Evolutionary conservation across 306 rosid species (phyloP).

Genomic region (Neltuma alba): DNA sequence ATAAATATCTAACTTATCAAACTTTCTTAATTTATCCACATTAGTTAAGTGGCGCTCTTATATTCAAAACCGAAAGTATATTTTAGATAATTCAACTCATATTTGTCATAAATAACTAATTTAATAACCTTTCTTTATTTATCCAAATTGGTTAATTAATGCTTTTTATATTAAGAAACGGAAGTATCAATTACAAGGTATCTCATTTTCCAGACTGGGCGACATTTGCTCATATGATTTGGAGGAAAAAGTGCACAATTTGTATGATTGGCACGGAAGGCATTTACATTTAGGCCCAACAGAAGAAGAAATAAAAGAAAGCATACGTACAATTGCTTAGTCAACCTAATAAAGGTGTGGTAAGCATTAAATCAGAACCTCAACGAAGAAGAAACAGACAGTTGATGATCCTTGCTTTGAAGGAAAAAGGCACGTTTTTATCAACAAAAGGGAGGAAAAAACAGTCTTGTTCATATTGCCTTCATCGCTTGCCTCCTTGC

Average conservation of each 20-base stretch:
- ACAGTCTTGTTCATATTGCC: constrained; percentile 24
- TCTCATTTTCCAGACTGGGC: neutral
- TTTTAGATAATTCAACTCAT: no score
- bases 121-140: no score
- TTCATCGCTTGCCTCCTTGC: constrained; percentile 53
- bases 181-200: neutral
- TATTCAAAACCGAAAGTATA: no score
- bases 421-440: constrained; percentile 3
- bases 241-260: neutral
- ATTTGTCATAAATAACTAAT: no score
- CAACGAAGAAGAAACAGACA: constrained; percentile 9
- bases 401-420: neutral
- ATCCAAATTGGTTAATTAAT: no score
- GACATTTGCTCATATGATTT: no score
- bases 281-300: neutral
- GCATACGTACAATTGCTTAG: neutral
- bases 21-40: no score
- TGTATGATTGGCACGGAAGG: neutral
- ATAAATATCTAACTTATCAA: no score
- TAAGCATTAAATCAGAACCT: neutral
- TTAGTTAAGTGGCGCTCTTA: no score
- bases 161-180: no score
- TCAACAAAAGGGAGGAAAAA: constrained; percentile 23
- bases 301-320: neutral
- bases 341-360: neutral